Base-by-base conservation (phyloP, 148 eudicot species). In the Limonium bicolor region DNA sequence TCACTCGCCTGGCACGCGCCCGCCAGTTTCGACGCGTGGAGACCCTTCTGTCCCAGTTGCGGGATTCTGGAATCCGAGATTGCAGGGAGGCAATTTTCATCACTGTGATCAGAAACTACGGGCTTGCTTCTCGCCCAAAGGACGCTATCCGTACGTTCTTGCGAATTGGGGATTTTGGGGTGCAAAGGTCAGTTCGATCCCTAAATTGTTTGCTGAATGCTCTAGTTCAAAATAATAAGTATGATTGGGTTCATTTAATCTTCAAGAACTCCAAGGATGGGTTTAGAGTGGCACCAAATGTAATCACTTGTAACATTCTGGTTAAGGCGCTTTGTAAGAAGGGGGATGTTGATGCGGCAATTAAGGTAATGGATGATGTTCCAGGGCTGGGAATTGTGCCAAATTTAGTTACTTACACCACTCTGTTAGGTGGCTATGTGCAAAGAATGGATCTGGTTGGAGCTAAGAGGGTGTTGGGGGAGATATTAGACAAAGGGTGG, bases 401-500 rank as follows among this genome's bases (percentile, higher is more conserved):
- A 0, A 87, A 79, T 67, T 74, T 76, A 33, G 81, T 82, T 46
- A 76, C 69, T 41, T 82, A 82, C 51, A 82, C 96, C 0, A 87
- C 83, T 2, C 54, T 83, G 29, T 45, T 79, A 33, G 68, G 77
- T 56, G 90, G 78, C 32, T 87, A 66, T 63, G 82, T 77, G 24
- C 55, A 52, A 0, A 56, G 62, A n/a, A 67, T 72, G 13, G 86
- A 87, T 72, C 63, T 80, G 70, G 62, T 37, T 25, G 66, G 73
- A 25, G 94, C 94, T 7, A 67, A 58, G 67, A 61, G 58, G 58
- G 53, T 77, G 53, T 87, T 87, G 42, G 69, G 59, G 58, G 70
- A 76, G 60, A 77, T 87, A 53, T 60, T 72, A 29, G 86, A 82
- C 26, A 70, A 76, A 65, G 96, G 94, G 37, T 80, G 82, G 82